Conservation (phyloP, 805 yeast species). For the Yamadazyma phyllophila region DNA sequence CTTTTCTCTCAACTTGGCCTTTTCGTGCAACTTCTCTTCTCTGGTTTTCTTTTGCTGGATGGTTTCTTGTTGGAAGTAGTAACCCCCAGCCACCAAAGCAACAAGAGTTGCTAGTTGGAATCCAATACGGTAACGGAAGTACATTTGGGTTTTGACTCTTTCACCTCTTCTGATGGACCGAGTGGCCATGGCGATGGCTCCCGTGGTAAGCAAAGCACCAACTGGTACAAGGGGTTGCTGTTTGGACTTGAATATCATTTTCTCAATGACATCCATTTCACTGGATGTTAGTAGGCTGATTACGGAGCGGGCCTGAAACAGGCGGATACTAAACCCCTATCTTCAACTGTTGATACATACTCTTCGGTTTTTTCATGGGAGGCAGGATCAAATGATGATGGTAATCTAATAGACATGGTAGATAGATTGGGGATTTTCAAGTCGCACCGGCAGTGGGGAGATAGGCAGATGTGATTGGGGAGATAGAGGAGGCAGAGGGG, state of each 20-base stretch:
- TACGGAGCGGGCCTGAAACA: no score
- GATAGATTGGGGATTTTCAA: neutral
- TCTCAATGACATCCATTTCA: constrained; percentile 49
- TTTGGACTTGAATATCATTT: constrained; percentile 60
- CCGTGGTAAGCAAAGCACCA: constrained; percentile 75
- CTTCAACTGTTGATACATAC: constrained; percentile 34
- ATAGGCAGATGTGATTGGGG: neutral
- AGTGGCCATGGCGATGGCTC: constrained; percentile 79
- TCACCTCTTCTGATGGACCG: constrained; percentile 72
- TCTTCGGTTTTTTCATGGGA: constrained; percentile 33
- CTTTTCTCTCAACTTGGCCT: constrained; percentile 81
- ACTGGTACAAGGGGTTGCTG: constrained; percentile 89
- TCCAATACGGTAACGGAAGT: constrained; percentile 88
- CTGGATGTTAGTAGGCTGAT: constrained; percentile 19
- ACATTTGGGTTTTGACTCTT: constrained; percentile 71
- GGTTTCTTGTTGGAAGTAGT: constrained; percentile 55
- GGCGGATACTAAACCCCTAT: no score
- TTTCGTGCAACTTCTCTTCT: constrained; percentile 66
- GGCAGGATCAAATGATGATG: constrained; percentile 47
- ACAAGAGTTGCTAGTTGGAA: constrained; percentile 80
- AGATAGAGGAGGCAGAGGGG: no score
- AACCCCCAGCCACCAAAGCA: constrained; percentile 81
- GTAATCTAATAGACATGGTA: constrained; percentile 26
- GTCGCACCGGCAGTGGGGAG: neutral
- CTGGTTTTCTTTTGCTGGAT: constrained; percentile 45